These are phyloP conservation scores for Ceratobasidium sp. DNA, from an alignment of 1,284 basidiomycete genomes.

Conservation along the genomic window DNA sequence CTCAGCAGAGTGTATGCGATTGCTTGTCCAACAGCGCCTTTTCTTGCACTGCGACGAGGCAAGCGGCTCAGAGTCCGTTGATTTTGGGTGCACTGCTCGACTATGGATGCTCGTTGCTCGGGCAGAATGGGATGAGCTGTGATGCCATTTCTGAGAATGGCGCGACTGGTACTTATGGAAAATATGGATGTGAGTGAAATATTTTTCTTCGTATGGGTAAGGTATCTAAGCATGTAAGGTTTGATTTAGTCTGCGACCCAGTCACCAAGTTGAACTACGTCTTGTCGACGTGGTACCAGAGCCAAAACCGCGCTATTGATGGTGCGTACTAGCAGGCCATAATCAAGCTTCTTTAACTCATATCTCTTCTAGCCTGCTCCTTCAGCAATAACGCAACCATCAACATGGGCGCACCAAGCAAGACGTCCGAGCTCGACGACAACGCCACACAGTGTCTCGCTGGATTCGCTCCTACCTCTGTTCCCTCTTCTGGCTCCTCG, in stretches of 20 bases:
- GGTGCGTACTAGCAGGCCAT: background rate
- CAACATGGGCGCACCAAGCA: slow-evolving; percentile 36
- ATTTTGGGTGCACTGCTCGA: slow-evolving; percentile 79
- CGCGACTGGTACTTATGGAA: slow-evolving; percentile 79
- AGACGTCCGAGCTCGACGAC: slow-evolving; percentile 25
- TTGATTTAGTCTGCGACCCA: slow-evolving; percentile 34
- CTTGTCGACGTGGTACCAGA: slow-evolving; percentile 31
- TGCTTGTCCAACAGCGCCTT: slow-evolving; percentile 77
- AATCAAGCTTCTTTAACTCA: background rate
- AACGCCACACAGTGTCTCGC: slow-evolving; percentile 39
- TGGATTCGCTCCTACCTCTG: slow-evolving; percentile 33
- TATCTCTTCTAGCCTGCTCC: slow-evolving; percentile 16
- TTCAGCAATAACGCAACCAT: slow-evolving; percentile 43
- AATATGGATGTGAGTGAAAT: slow-evolving; percentile 44
- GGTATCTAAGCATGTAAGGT: background rate
- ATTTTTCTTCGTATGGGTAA: background rate
- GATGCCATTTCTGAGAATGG: slow-evolving; percentile 81
- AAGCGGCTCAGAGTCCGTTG: slow-evolving; percentile 69
- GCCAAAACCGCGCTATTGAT: slow-evolving; percentile 29
- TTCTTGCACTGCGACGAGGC: slow-evolving; percentile 78
- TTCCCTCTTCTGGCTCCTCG: slow-evolving; percentile 12
- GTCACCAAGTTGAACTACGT: slow-evolving; percentile 45
- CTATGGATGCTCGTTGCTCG: slow-evolving; percentile 79
- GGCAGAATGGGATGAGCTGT: slow-evolving; percentile 69
- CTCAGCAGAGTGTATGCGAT: slow-evolving; percentile 81